Percentiles rank a stretch among this genome's conserved stretches.
phyloP scores from a whole-genome alignment of 179 eudicot species.

The Drosera spatulata region DNA sequence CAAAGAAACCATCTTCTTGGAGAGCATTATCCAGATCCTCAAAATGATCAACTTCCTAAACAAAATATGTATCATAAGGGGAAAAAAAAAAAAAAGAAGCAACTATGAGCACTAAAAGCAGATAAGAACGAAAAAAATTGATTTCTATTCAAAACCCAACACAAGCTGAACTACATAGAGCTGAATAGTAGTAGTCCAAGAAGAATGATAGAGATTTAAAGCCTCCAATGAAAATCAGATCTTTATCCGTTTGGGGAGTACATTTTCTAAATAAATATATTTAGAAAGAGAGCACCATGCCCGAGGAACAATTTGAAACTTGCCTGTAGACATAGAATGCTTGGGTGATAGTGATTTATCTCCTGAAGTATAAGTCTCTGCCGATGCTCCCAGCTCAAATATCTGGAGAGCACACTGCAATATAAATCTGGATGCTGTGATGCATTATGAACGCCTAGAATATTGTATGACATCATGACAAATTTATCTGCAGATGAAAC shows the following conservation, averaged over 20 bases:
- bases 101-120: no score
- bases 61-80: no score
- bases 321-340: slow-evolving; percentile 86
- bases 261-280: no score
- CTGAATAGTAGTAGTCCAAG: no score
- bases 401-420: slow-evolving; percentile 21
- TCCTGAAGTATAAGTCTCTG: slow-evolving; percentile 44
- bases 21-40: slow-evolving; percentile 45
- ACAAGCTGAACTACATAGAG: no score
- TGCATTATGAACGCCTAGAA: slow-evolving; percentile 86
- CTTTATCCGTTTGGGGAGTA: no score
- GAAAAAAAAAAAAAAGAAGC: no score
- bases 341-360: slow-evolving; percentile 44
- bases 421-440: slow-evolving; percentile 60
- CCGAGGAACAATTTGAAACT: slow-evolving; percentile 9
- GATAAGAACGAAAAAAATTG: no score
- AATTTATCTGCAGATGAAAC: slow-evolving; percentile 50
- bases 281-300: no score
- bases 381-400: slow-evolving; percentile 61
- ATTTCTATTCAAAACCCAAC: no score
- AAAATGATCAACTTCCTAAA: slow-evolving; percentile 83
- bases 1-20: slow-evolving; percentile 49
- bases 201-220: no score
- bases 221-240: no score
- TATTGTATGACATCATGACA: slow-evolving; percentile 68